A percentile compares a stretch with the other conserved stretches of the same genome.
phyloP scores from a whole-genome alignment of 495 filamentous ascomycete species.

The Hyaloscypha bicolor region DNA sequence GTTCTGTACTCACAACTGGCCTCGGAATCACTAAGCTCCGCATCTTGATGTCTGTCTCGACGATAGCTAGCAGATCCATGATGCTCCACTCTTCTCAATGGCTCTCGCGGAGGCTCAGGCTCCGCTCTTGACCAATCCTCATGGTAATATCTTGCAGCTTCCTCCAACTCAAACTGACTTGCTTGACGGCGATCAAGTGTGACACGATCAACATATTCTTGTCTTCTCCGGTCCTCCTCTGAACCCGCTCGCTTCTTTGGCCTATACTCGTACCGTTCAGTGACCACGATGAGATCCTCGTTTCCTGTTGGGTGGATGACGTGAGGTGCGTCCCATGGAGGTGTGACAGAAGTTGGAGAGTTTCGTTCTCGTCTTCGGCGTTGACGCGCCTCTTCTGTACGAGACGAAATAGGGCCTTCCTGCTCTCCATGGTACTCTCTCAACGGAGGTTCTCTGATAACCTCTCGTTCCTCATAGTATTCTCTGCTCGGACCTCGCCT shows the following conservation, averaged over 20 bases:
- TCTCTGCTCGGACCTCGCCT: background rate
- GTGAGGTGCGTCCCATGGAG: conserved; percentile 9
- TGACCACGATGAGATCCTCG: conserved; percentile 8
- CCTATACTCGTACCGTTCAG: conserved; percentile 19
- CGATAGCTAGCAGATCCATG: conserved; percentile 9
- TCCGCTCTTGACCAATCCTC: conserved; percentile 23
- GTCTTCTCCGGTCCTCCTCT: conserved; percentile 12
- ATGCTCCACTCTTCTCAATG: background rate
- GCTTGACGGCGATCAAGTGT: background rate
- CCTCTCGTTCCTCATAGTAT: background rate
- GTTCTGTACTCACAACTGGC: conserved; percentile 8
- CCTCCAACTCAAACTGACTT: background rate
- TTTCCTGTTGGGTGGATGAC: conserved; percentile 6
- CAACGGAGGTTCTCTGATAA: background rate
- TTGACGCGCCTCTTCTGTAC: background rate
- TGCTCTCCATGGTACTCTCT: background rate
- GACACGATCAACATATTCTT: conserved; percentile 16
- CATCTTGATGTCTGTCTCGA: conserved; percentile 13
- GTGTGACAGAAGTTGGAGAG: background rate
- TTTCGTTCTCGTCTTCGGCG: conserved; percentile 9
- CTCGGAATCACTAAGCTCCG: conserved; percentile 19
- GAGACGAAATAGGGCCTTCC: background rate
- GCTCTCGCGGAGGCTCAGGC: background rate
- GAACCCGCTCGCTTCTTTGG: conserved; percentile 3
- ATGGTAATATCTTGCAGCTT: conserved; percentile 25